Percentiles rank a stretch among this genome's conserved stretches.
These are phyloP conservation scores for Cenchrus americanus DNA, from an alignment of 176 grass and related monocot species.

Conservation along the genomic window DNA sequence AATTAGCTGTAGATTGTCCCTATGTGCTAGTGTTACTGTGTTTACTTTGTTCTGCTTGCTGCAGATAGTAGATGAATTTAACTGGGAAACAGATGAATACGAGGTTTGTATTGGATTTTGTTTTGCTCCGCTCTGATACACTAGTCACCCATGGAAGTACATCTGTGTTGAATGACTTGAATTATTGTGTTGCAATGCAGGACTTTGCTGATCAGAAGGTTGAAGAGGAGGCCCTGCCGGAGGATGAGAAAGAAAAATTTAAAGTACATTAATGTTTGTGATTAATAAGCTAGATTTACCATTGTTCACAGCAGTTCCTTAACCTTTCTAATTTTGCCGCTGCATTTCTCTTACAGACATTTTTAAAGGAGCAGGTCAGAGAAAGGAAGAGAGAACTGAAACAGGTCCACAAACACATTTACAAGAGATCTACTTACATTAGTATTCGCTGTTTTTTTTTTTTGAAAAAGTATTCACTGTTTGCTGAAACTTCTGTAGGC, in stretches of 20 bases:
- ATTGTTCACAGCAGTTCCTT: not conserved
- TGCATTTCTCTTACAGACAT: constrained; percentile 53
- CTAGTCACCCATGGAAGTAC: not conserved
- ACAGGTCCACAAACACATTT: constrained; percentile 50
- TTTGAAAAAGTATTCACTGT: not conserved
- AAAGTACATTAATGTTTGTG: constrained; percentile 48
- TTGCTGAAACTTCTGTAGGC: constrained; percentile 54
- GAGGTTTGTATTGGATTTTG: constrained; percentile 60
- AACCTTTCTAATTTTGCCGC: constrained; percentile 16
- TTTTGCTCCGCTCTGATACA: not conserved
- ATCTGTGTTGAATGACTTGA: constrained; percentile 6
- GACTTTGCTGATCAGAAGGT: constrained; percentile 74
- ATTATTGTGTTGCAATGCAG: constrained; percentile 43
- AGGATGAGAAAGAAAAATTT: constrained; percentile 89
- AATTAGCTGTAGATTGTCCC: constrained; percentile 15
- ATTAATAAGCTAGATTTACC: not conserved
- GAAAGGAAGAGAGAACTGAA: constrained; percentile 69
- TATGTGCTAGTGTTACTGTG: not conserved
- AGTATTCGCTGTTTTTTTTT: not conserved
- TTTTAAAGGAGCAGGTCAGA: constrained; percentile 84
- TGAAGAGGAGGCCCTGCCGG: constrained; percentile 61
- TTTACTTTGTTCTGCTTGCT: constrained; percentile 39
- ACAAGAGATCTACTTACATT: not conserved
- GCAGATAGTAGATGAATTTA: constrained; percentile 87
- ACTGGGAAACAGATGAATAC: constrained; percentile 89